These are phyloP conservation scores for Mycogone perniciosa DNA, from an alignment of 2,329 filamentous ascomycete species.

Conservation along the genomic window DNA sequence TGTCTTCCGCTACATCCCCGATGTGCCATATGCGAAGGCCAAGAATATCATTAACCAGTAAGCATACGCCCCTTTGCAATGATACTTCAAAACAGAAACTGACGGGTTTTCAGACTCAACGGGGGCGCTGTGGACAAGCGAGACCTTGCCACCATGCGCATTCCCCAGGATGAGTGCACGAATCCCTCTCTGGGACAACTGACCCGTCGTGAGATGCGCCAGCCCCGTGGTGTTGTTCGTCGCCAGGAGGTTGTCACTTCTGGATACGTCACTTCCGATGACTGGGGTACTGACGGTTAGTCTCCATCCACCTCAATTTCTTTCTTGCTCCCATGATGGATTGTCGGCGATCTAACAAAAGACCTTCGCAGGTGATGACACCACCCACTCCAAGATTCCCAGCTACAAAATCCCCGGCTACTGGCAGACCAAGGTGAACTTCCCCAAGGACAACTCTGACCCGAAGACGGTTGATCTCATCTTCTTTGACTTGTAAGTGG, in stretches of 20 bases:
- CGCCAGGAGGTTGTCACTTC: slow-evolving; percentile 43
- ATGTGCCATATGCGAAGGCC: slow-evolving; percentile 43
- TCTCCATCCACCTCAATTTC: neutral
- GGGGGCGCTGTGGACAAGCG: slow-evolving; percentile 29
- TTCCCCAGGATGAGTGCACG: slow-evolving; percentile 39
- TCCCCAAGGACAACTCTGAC: slow-evolving; percentile 35
- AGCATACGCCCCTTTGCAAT: neutral
- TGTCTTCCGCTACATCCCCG: slow-evolving; percentile 45
- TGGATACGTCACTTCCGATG: slow-evolving; percentile 50
- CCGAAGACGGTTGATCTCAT: slow-evolving; percentile 45
- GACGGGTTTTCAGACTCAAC: slow-evolving; percentile 32
- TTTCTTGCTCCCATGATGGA: too few species aligned
- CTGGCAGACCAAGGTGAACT: slow-evolving; percentile 43
- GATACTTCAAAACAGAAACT: neutral
- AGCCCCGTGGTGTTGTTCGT: slow-evolving; percentile 34
- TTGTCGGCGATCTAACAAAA: neutral
- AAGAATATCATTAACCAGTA: slow-evolving; percentile 26
- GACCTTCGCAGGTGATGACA: slow-evolving; percentile 43
- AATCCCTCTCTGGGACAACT: slow-evolving; percentile 34
- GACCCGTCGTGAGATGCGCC: slow-evolving; percentile 17
- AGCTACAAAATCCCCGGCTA: slow-evolving; percentile 42
- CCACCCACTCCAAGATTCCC: slow-evolving; percentile 42
- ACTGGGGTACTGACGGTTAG: slow-evolving; percentile 44
- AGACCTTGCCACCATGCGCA: slow-evolving; percentile 29
- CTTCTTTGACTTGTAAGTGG: slow-evolving; percentile 45